Evolutionary conservation across 2,329 filamentous ascomycete species (phyloP).

Genomic region (Fusarium decemcellulare): DNA sequence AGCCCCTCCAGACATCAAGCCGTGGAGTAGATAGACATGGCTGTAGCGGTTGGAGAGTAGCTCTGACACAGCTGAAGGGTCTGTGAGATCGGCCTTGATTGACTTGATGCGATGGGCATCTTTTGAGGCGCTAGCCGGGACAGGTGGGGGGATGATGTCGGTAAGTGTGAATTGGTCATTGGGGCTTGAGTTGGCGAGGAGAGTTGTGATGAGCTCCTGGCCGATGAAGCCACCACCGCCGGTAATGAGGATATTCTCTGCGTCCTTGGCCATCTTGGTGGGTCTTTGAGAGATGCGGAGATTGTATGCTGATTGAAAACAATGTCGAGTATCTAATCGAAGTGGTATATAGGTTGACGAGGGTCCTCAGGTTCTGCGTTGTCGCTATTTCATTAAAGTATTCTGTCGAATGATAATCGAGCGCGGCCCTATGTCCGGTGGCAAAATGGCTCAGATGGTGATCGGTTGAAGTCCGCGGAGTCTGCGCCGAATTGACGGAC

Average conservation of each 20-base stretch:
- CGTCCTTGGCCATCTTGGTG: background rate
- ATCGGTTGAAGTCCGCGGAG: too few relatives aligned
- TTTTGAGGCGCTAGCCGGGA: slow-evolving; percentile 55
- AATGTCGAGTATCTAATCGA: too few relatives aligned
- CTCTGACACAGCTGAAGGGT: slow-evolving; percentile 33
- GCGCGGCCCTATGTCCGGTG: too few relatives aligned
- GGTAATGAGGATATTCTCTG: slow-evolving; percentile 67
- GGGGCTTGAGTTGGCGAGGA: slow-evolving; percentile 56
- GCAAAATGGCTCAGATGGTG: too few relatives aligned
- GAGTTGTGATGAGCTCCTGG: slow-evolving; percentile 68
- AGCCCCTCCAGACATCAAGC: slow-evolving; percentile 74
- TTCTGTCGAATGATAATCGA: too few relatives aligned
- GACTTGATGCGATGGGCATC: slow-evolving; percentile 44
- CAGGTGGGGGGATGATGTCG: slow-evolving; percentile 66
- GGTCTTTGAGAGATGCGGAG: background rate
- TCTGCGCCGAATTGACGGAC: background rate
- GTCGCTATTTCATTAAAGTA: too few relatives aligned
- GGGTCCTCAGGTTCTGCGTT: too few relatives aligned
- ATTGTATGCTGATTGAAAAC: background rate
- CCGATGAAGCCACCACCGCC: slow-evolving; percentile 74
- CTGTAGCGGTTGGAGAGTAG: slow-evolving; percentile 53
- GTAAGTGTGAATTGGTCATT: slow-evolving; percentile 64
- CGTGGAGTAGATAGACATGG: slow-evolving; percentile 71
- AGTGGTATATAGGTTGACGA: too few relatives aligned
- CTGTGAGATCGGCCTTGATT: slow-evolving; percentile 54